Evolutionary conservation across 352 stramenopile species (phyloP).

Genomic region (Elongisporangium undulatum): DNA sequence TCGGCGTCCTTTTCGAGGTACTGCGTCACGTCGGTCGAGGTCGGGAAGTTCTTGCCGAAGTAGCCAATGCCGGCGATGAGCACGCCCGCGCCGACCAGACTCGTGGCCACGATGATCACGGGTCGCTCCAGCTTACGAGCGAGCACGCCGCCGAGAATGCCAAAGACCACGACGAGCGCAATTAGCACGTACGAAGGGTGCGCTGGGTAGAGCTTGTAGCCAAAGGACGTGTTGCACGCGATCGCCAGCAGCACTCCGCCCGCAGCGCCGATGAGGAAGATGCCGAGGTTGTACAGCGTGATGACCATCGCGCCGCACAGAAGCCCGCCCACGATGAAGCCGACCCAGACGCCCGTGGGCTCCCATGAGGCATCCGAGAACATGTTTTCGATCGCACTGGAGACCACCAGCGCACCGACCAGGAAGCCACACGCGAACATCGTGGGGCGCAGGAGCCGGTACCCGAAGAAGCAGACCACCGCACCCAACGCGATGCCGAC

Average conservation of each 20-base stretch:
- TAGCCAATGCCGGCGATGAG: constrained; percentile 59
- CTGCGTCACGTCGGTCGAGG: constrained; percentile 41
- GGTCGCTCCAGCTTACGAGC: constrained; percentile 54
- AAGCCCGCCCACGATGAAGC: constrained; percentile 19
- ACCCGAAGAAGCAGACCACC: constrained; percentile 46
- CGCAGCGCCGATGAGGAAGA: constrained; percentile 28
- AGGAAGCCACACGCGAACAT: constrained; percentile 57
- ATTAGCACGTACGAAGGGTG: constrained; percentile 43
- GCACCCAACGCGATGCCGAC: constrained; percentile 40
- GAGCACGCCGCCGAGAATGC: constrained; percentile 31
- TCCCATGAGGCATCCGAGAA: too few species aligned
- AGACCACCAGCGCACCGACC: constrained; percentile 26
- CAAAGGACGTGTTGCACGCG: constrained; percentile 29
- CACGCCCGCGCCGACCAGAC: constrained; percentile 47
- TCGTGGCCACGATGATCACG: constrained; percentile 50
- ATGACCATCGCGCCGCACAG: constrained; percentile 14
- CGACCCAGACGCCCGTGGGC: constrained; percentile 4
- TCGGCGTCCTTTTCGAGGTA: constrained; percentile 30
- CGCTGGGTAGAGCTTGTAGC: constrained; percentile 39
- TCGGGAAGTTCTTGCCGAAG: constrained; percentile 66
- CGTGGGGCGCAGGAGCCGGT: constrained; percentile 35
- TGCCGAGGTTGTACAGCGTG: constrained; percentile 23
- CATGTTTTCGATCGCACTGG: too few species aligned
- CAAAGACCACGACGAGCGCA: constrained; percentile 32
- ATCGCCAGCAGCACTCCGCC: constrained; percentile 22